Evolutionary conservation across 768 basidiomycete genomes (phyloP), one percentile per base, ranked within the genome.

Genomic region (Galerina sulciceps): DNA sequence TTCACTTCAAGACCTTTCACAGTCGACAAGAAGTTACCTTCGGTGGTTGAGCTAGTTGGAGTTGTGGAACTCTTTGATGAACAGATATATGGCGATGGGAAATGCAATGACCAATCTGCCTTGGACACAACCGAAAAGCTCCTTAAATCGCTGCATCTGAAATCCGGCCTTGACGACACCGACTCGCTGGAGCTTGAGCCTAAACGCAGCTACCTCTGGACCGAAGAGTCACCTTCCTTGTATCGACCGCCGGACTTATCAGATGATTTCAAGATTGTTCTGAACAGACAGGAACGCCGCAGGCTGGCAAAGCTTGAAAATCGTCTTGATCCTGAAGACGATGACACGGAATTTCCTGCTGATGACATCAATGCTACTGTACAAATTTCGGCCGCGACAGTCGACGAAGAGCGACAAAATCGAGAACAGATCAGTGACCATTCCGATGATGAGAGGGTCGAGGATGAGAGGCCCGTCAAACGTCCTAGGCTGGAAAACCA

Each of bases 1-100:
- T 46, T 48, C 48, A 18, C 44, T 57, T 61, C 50, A 48, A 82
- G 87, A 45, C 80, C 86, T 4, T 87, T 86, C 65, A 83, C 78
- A 15, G 75, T 76, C 10, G 72, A 77, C 17, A 68, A 71, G 34
- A 73, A 70, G 49, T 64, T 77, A 2, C 78, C 78, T 4, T 74
- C 72, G 0, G 50, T 68, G 11, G 61, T 64, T 34, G 71, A 78
- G 46, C 63, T 77, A 20, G 48, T 73, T 11, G 69, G 68, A 8
- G 75, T 75, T 22, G 58, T 56, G 3, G 57, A 67, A 17, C 41
- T 70, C 15, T 53, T 69, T 17, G 62, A 49, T 11, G 11, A 42
- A 4, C 26, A 31, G 4, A 31, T 8, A 31, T 31, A 31, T 20
- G 37, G 35, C 40, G 10, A 8, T n/a, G n/a, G n/a, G 44, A 23